Conservation (phyloP, 2,329 filamentous ascomycete genomes). For the Claviceps paspali region DNA sequence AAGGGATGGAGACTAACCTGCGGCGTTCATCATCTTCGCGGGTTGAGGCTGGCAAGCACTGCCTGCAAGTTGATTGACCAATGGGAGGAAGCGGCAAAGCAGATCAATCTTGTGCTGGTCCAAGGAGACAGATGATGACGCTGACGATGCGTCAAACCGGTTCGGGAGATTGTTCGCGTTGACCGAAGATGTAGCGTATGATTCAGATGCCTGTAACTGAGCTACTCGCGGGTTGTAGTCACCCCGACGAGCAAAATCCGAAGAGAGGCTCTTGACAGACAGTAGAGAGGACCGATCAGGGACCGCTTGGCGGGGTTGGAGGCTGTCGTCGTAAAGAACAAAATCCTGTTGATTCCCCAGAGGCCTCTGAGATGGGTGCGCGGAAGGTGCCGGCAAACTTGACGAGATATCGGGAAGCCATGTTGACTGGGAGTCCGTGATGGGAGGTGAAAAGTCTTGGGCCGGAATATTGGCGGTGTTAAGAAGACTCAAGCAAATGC, state of each 20-base stretch:
- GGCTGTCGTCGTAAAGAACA: conserved; percentile 58
- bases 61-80: conserved; percentile 48
- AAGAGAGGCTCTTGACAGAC: conserved; percentile 28
- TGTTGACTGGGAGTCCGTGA: conserved; percentile 68
- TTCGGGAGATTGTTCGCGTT: conserved; percentile 41
- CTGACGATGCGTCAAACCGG: conserved; percentile 54
- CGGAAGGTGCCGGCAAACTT: conserved; percentile 47
- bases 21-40: conserved; percentile 29
- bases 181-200: conserved; percentile 37
- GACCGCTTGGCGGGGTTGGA: conserved; percentile 20
- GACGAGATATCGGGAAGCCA: conserved; percentile 59
- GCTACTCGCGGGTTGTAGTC: conserved; percentile 44
- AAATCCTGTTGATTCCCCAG: conserved; percentile 52
- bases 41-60: conserved; percentile 27
- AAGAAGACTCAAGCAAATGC: conserved; percentile 40
- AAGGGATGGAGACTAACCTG: conserved; percentile 16
- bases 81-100: conserved; percentile 53
- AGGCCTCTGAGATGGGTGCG: conserved; percentile 39
- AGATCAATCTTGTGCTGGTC: conserved; percentile 29
- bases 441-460: conserved; percentile 62
- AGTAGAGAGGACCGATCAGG: conserved; percentile 25
- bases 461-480: conserved; percentile 43
- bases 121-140: conserved; percentile 42
- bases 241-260: conserved; percentile 30
- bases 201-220: conserved; percentile 43